These are phyloP conservation scores for Phytophthora quininea DNA, from an alignment of 352 stramenopile species.

Conservation along the genomic window DNA sequence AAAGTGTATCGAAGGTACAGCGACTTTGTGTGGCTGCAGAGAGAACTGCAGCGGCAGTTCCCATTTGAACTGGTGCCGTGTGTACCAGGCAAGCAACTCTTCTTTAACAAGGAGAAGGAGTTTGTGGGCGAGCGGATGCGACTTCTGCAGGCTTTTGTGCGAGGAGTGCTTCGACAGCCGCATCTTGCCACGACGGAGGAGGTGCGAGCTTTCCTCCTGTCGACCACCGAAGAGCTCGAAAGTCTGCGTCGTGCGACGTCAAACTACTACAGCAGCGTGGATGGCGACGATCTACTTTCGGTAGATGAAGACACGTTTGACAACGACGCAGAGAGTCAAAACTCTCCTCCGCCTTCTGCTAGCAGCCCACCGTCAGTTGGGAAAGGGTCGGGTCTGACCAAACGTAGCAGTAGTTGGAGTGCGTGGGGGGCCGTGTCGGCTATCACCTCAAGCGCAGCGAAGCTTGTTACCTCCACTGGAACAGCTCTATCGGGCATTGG, in stretches of 20 bases:
- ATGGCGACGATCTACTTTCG: slow-evolving; percentile 49
- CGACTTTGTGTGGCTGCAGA: slow-evolving; percentile 87
- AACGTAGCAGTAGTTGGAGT: slow-evolving; percentile 53
- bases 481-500: slow-evolving; percentile 55
- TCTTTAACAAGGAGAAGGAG: slow-evolving; percentile 87
- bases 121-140: slow-evolving; percentile 89
- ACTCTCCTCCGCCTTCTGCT: slow-evolving; percentile 21
- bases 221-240: slow-evolving; percentile 84
- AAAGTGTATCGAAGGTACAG: slow-evolving; percentile 88
- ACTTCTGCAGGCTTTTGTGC: slow-evolving; percentile 77
- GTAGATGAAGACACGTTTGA: slow-evolving; percentile 44
- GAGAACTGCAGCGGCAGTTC: slow-evolving; percentile 66
- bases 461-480: slow-evolving; percentile 76
- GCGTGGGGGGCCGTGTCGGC: slow-evolving; percentile 76
- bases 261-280: slow-evolving; percentile 42
- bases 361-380: slow-evolving; percentile 23
- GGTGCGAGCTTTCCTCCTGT: slow-evolving; percentile 75
- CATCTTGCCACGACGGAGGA: slow-evolving; percentile 72
- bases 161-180: slow-evolving; percentile 72
- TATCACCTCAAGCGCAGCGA: slow-evolving; percentile 75
- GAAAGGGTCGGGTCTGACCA: slow-evolving; percentile 27
- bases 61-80: slow-evolving; percentile 79
- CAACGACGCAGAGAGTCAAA: slow-evolving; percentile 36
- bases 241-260: slow-evolving; percentile 59
- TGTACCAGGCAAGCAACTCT: slow-evolving; percentile 77